Evolutionary conservation across 352 stramenopile species (phyloP), one percentile per base, ranked within the genome.

Genomic region (Blastocystis sp.): DNA sequence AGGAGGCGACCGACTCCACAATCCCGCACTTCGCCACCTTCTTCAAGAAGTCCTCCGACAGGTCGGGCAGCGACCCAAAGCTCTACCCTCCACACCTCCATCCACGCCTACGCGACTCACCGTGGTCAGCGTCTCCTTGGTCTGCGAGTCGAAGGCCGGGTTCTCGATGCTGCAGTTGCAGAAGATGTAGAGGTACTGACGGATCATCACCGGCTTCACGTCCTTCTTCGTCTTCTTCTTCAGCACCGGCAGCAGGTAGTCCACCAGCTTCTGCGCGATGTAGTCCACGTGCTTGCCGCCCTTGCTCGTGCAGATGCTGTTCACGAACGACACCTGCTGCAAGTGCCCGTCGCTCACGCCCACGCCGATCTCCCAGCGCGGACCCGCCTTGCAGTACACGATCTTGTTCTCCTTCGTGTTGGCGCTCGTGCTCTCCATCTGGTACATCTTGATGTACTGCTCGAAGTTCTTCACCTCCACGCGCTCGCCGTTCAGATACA

Each of bases 131-230:
- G 92, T 98, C 87, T 98, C 96, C 92, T 99, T 99, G 38, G 96
- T 98, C 92, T 98, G 96, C 17, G 95, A 98, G 91, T 99, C 96
- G 90, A 99, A 98, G 0, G 95, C 93, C 19, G 96, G 95, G 90
- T 98, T 98, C 88, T 98, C 95, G 88, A 99, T 98, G 52, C 98
- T 89, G 54, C 93, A 93, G 87, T 96, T 98, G 10, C 98, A 93
- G 89, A 97, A 98, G n/a, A 98, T 90, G 42, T 93, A 95, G 80
- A 99, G 93, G 91, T 98, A 94, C 66, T 95, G 95, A 87, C 98
- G 98, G 82, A 96, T 93, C 88, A 97, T 95, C 77, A 95, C 94
- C 2, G 95, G 93, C 89, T 97, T 97, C 48, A 98, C 94, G 0
- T 94, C 91, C 64, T 95, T 93, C 7, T 93, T 94, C 84, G 96